Evolutionary conservation across 2,329 filamentous ascomycete species (phyloP).

Genomic region (Lachnellula occidentalis): DNA sequence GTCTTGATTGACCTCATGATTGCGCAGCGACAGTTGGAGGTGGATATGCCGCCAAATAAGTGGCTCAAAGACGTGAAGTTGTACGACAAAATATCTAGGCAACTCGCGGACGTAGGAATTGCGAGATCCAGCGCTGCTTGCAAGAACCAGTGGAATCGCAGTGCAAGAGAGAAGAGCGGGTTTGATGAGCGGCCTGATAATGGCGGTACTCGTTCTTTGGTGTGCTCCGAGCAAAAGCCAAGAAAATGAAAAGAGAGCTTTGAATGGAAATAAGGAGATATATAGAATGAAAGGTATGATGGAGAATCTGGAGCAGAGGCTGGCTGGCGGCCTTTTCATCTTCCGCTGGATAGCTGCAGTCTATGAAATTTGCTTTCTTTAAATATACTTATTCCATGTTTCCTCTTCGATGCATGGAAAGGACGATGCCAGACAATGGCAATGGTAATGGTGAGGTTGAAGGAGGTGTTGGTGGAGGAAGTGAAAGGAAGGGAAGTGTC

Average conservation of each 20-base stretch:
- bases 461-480: too few relatives aligned
- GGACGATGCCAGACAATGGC: too few relatives aligned
- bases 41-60: background rate
- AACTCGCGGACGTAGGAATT: background rate
- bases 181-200: constrained; percentile 9
- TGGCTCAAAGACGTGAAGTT: constrained; percentile 1
- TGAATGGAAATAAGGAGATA: background rate
- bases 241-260: background rate
- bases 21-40: background rate
- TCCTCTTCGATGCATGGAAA: too few relatives aligned
- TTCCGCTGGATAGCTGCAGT: too few relatives aligned
- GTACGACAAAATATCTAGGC: background rate
- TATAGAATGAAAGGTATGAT: background rate
- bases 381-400: too few relatives aligned
- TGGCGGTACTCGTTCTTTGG: background rate
- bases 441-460: too few relatives aligned
- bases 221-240: constrained; percentile 7
- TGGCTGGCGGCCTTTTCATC: background rate
- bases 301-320: background rate
- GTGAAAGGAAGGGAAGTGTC: too few relatives aligned
- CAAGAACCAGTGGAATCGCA: constrained; percentile 17
- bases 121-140: constrained; percentile 1
- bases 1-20: background rate
- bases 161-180: background rate
- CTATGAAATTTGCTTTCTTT: too few relatives aligned